A percentile compares a stretch with the other conserved stretches of the same genome.
phyloP scores from a whole-genome alignment of 495 filamentous ascomycete species.

The Podospora anserina region DNA sequence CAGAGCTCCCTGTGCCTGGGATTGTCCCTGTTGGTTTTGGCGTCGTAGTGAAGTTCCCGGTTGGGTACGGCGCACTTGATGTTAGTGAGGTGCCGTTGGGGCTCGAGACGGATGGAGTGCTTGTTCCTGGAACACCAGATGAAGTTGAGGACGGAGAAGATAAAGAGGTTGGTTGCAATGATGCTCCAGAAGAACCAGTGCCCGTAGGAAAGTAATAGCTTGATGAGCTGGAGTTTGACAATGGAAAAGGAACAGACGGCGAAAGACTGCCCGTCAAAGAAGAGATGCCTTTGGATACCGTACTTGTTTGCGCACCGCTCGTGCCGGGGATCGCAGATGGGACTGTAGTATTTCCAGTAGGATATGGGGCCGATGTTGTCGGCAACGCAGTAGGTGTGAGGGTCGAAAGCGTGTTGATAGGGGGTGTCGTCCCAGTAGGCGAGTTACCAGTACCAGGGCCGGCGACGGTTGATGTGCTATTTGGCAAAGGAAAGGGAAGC shows the following conservation, averaged over 20 bases:
- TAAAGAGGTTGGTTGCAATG: neutral
- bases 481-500: constrained; percentile 15
- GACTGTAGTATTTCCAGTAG: constrained; percentile 14
- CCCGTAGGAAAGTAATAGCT: neutral
- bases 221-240: constrained; percentile 11
- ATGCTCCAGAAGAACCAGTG: neutral
- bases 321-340: neutral
- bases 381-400: constrained; percentile 1
- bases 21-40: neutral
- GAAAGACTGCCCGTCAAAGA: neutral
- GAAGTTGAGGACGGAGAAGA: neutral
- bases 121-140: constrained; percentile 1
- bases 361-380: constrained; percentile 12
- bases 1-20: neutral
- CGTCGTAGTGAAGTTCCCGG: neutral
- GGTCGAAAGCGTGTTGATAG: constrained; percentile 4
- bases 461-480: constrained; percentile 9
- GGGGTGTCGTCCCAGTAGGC: constrained; percentile 4
- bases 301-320: neutral
- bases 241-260: constrained; percentile 15
- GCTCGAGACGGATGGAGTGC: neutral
- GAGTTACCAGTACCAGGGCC: constrained; percentile 14
- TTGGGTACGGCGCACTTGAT: neutral
- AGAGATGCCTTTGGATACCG: neutral
- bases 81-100: neutral